Evolutionary conservation across 805 yeast species (phyloP).

Genomic region (Isabelozyma rhagii): DNA sequence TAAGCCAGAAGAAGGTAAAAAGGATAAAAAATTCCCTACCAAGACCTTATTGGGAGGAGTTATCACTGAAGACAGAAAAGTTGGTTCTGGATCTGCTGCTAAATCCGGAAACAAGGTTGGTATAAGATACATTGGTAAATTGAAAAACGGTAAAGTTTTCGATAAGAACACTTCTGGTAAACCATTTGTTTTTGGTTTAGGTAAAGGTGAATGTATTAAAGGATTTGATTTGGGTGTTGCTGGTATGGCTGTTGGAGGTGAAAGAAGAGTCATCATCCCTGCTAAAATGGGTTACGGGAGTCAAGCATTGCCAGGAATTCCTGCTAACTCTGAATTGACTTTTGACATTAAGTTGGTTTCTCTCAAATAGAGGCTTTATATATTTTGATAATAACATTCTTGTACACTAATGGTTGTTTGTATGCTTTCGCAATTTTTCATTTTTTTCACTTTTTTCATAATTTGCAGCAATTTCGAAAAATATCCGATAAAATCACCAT

Average conservation of each 20-base stretch:
- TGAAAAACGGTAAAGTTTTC: constrained; percentile 92
- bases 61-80: constrained; percentile 84
- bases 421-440: neutral
- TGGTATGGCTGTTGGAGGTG: constrained; percentile 98
- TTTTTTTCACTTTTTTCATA: neutral
- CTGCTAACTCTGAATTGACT: constrained; percentile 94
- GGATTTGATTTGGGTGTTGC: constrained; percentile 99
- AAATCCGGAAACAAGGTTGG: constrained; percentile 89
- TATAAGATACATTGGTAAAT: constrained; percentile 96
- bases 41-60: constrained; percentile 92
- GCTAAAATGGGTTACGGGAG: constrained; percentile 96
- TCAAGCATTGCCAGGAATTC: constrained; percentile 92
- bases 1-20: constrained; percentile 5
- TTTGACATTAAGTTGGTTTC: constrained; percentile 93
- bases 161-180: constrained; percentile 97
- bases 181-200: constrained; percentile 88
- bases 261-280: constrained; percentile 95
- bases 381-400: neutral
- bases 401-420: neutral
- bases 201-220: constrained; percentile 97
- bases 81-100: constrained; percentile 85
- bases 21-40: constrained; percentile 57
- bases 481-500: no score
- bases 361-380: constrained; percentile 55
- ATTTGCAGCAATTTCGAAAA: neutral